Conservation (phyloP, 2,329 filamentous ascomycete species). For the Fusarium penzigii region DNA sequence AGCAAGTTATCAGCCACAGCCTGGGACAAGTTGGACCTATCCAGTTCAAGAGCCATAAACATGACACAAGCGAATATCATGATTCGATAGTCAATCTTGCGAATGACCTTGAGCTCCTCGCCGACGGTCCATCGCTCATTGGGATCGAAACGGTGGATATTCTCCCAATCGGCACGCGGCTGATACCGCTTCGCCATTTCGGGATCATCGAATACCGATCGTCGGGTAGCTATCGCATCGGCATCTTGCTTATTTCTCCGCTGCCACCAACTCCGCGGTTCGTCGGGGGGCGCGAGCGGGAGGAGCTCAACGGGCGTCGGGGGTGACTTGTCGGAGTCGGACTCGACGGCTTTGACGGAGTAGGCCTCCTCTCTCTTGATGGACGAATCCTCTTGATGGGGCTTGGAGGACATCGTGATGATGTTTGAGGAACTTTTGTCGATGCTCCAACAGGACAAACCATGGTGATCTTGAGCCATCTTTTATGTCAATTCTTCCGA, state of each 20-base stretch:
- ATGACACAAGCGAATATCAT: slow-evolving; percentile 49
- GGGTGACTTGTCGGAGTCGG: neutral
- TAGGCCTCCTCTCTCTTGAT: neutral
- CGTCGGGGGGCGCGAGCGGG: neutral
- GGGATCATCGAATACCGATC: slow-evolving; percentile 6
- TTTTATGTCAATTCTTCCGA: too few relatives aligned
- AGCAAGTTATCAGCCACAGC: slow-evolving; percentile 52
- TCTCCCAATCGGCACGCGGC: slow-evolving; percentile 30
- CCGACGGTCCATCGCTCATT: slow-evolving; percentile 43
- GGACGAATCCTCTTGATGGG: neutral
- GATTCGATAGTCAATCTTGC: slow-evolving; percentile 44
- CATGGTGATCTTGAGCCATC: too few relatives aligned
- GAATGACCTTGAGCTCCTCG: slow-evolving; percentile 39
- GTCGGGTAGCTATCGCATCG: neutral
- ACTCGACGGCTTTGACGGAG: neutral
- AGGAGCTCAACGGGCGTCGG: neutral
- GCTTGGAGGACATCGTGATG: neutral
- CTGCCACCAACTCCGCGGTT: neutral
- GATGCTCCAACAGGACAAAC: too few relatives aligned
- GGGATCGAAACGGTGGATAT: slow-evolving; percentile 49
- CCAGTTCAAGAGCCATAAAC: slow-evolving; percentile 47
- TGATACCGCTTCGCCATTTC: slow-evolving; percentile 8
- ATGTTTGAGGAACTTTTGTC: neutral
- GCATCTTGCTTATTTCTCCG: neutral
- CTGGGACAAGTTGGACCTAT: slow-evolving; percentile 48